Conservation (phyloP, 106 monocot genomes). For the Platanthera guangdongensis region DNA sequence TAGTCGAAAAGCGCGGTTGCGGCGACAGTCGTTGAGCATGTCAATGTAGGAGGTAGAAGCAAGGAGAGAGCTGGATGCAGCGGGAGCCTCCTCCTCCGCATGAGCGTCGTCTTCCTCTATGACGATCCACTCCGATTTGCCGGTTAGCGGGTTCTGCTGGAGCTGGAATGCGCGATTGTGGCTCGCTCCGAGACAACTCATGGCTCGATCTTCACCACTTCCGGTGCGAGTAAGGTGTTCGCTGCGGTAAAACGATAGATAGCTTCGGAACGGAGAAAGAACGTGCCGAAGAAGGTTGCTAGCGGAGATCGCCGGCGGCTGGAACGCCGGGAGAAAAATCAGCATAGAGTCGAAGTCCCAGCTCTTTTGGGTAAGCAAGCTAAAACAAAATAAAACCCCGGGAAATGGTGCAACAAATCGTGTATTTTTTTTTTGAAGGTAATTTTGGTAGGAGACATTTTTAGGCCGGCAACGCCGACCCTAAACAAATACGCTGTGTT, state of each 20-base stretch:
- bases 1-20: constrained; percentile 60
- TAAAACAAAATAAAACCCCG: no score
- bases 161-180: constrained; percentile 62
- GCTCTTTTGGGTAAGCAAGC: no score
- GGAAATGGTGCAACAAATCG: no score
- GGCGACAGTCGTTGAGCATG: constrained; percentile 82
- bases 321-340: background rate
- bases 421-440: no score
- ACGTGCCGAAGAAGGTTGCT: background rate
- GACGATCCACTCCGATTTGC: constrained; percentile 89
- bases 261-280: background rate
- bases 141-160: constrained; percentile 66
- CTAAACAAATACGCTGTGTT: no score
- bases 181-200: constrained; percentile 1
- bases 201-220: background rate
- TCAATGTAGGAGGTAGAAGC: constrained; percentile 88
- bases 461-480: no score
- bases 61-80: constrained; percentile 22
- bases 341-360: background rate
- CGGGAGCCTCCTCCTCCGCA: background rate
- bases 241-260: background rate
- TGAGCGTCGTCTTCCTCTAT: constrained; percentile 33
- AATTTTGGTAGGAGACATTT: no score
- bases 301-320: background rate
- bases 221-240: no score